phyloP scores from a whole-genome alignment of 305 asterid species.

The Solanum hybrid region DNA sequence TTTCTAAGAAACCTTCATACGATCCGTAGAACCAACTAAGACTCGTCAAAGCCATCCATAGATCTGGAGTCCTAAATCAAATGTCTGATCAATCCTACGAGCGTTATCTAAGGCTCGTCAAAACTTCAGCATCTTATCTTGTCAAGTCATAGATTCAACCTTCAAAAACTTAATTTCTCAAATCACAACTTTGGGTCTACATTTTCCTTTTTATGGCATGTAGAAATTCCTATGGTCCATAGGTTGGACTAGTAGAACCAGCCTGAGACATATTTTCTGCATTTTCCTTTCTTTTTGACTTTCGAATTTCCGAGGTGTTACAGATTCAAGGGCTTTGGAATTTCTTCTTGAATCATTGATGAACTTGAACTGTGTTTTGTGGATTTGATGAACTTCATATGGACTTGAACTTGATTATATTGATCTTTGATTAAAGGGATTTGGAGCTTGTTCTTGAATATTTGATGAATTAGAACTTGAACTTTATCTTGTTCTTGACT shows the following conservation, averaged over 20 bases:
- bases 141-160: not conserved
- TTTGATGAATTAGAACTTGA: not conserved
- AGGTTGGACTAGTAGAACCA: not conserved
- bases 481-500: not conserved
- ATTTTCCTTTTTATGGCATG: too few species aligned
- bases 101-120: not conserved
- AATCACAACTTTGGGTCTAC: not conserved
- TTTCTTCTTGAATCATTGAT: not conserved
- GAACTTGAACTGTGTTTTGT: not conserved
- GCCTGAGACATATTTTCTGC: not conserved
- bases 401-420: not conserved
- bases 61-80: not conserved
- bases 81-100: not conserved
- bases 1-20: not conserved
- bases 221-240: not conserved
- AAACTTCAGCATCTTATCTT: not conserved
- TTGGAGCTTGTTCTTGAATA: not conserved
- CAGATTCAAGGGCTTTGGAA: not conserved
- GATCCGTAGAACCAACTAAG: not conserved
- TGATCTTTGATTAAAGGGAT: not conserved
- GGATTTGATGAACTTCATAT: not conserved
- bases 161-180: not conserved
- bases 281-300: not conserved
- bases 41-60: too few species aligned
- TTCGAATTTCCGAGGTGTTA: not conserved